Conservation (phyloP, 208 protist genomes). For the Willaertia magna region DNA sequence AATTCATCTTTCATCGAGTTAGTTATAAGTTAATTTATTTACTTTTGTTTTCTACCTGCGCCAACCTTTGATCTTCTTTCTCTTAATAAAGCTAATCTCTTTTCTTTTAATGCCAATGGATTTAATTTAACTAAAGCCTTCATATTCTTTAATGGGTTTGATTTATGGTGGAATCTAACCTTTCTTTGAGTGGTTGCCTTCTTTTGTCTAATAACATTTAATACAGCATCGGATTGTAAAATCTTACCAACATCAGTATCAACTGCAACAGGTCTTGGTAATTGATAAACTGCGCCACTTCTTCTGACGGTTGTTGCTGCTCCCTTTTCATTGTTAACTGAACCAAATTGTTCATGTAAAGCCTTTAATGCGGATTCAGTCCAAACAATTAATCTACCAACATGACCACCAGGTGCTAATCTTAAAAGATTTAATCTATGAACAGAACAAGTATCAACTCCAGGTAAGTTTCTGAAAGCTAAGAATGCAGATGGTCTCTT, state of each 20-base stretch:
- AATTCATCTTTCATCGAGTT: too few relatives aligned
- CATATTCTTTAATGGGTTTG: conserved; percentile 24
- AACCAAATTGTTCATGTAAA: conserved; percentile 91
- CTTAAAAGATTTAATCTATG: conserved; percentile 89
- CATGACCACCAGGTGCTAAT: conserved; percentile 95
- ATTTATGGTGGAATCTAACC: conserved; percentile 9
- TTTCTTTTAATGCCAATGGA: not conserved
- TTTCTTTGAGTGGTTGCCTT: conserved; percentile 11
- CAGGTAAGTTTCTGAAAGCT: conserved; percentile 90
- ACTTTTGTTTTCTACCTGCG: not conserved
- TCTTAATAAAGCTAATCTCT: not conserved
- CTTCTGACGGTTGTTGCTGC: not conserved
- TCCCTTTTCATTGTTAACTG: conserved; percentile 41
- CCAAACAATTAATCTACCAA: conserved; percentile 98
- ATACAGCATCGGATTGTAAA: conserved; percentile 71
- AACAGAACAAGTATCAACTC: conserved; percentile 84
- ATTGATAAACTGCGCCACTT: conserved; percentile 13
- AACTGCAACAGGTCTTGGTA: conserved; percentile 54
- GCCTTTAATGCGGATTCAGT: conserved; percentile 90
- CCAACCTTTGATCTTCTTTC: not conserved
- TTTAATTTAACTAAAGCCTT: not conserved
- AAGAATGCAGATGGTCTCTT: conserved; percentile 51
- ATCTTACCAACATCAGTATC: conserved; percentile 69
- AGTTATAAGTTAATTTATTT: not conserved
- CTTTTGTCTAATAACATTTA: conserved; percentile 27